Base-by-base conservation (phyloP, 495 filamentous ascomycete species). In the Achaetomiella virescens region DNA sequence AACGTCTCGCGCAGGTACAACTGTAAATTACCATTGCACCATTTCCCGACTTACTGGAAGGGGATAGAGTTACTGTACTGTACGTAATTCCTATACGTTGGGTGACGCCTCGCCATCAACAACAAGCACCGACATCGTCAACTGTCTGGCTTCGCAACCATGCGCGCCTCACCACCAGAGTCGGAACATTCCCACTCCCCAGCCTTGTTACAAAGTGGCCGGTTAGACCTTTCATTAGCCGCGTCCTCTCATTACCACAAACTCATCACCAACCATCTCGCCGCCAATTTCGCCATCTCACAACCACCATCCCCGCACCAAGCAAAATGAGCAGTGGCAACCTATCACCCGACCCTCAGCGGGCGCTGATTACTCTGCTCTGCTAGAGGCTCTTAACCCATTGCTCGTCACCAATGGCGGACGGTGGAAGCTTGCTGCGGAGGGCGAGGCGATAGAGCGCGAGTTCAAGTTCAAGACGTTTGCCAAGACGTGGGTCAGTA, bases 381-480 rank as follows among this genome's bases (percentile, higher is more conserved):
- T 70, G 35, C 56, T 52, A 5, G 11, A 54, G 8, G 27, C 27
- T 12, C 56, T 68, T 17, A n/a, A 40, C 4, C 47, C 58, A 12
- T 45, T 63, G 0, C 35, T 65, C 31, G 43, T 38, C 4, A 11
- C 48, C 9, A 36, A 51, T 6, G 72, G 68, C 42, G 75, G 80
- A 17, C 75, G 72, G 24, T 85, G 83, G 83, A 60, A 52, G 1
- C 60, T 86, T 29, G 72, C 69, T 9, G 38, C 61, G n/a, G 72
- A 72, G 54, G 79, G 78, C 21, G 72, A 75, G 59, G 82, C 78
- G 2, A 52, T 86, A 0, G 75, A 85, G 63, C 66, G 81, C 35
- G 71, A 69, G 54, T 84, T 86, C 62, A 76, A 73, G 63, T 87
- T 86, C 66, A 81, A 80, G 70, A 81, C 68, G 4, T 86, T 86